A percentile compares a stretch with the other conserved stretches of the same genome.
These are phyloP conservation scores for Fagopyrum homotropicum DNA, from an alignment of 148 eudicot species.

Conservation along the genomic window DNA sequence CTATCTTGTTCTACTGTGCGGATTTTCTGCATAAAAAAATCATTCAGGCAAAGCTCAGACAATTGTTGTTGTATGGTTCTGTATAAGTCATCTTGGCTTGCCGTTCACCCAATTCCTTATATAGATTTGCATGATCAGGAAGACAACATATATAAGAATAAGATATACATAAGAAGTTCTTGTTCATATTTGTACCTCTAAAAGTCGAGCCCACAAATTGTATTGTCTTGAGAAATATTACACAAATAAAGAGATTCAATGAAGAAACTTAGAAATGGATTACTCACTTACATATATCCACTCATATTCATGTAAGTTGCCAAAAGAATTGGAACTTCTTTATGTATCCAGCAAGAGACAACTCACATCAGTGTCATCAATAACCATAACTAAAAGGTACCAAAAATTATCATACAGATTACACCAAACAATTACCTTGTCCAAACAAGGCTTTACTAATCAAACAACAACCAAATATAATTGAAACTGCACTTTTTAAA, in stretches of 20 bases:
- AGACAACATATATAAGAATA: not conserved
- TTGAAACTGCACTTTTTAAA: too few relatives aligned
- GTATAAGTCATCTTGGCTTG: not conserved
- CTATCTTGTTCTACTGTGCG: too few relatives aligned
- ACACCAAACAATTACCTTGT: not conserved
- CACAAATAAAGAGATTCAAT: not conserved
- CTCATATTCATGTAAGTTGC: conserved; percentile 89
- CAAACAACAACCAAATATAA: too few relatives aligned
- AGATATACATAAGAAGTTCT: not conserved
- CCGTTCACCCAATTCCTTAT: not conserved
- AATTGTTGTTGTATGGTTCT: not conserved
- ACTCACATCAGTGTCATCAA: not conserved
- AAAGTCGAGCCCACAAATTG: too few relatives aligned
- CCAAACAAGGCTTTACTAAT: conserved; percentile 47
- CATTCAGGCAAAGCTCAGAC: too few relatives aligned
- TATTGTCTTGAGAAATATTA: not conserved
- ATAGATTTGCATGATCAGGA: not conserved
- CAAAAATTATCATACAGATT: not conserved
- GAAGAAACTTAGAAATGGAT: not conserved
- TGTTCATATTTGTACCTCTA: not conserved
- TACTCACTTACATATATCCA: conserved; percentile 62
- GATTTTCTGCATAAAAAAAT: too few relatives aligned
- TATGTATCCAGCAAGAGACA: conserved; percentile 38
- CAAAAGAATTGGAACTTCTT: conserved; percentile 64
- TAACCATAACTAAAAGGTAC: not conserved